Conservation (phyloP, 768 basidiomycete species). For the Russula ochroleuca region DNA sequence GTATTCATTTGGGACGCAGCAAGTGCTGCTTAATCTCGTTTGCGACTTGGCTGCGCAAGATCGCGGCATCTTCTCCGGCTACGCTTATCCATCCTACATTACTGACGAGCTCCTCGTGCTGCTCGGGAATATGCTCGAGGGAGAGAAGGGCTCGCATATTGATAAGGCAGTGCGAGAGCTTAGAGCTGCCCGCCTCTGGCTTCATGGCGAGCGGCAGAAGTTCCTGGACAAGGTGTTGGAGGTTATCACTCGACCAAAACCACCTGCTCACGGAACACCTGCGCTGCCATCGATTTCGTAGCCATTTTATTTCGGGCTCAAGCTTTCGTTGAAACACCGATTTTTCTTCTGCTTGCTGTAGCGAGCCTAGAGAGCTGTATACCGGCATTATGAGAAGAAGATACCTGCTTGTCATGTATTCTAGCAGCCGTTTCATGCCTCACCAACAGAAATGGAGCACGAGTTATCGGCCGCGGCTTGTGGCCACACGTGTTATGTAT, state of each 20-base stretch:
- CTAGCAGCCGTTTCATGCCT: no score
- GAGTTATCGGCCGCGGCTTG: no score
- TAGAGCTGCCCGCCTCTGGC: background rate
- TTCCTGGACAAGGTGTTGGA: background rate
- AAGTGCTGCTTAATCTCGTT: slow-evolving; percentile 31
- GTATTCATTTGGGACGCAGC: slow-evolving; percentile 11
- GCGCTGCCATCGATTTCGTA: background rate
- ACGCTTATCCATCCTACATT: background rate
- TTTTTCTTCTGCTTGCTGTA: background rate
- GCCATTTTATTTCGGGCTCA: background rate
- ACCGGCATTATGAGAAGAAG: background rate
- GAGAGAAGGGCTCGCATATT: background rate
- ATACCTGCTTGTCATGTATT: background rate
- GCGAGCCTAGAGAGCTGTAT: background rate
- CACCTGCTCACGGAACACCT: background rate
- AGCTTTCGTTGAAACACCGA: background rate
- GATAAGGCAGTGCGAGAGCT: slow-evolving; percentile 1
- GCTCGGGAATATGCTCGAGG: slow-evolving; percentile 2
- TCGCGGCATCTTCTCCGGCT: background rate
- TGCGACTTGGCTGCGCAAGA: slow-evolving; percentile 21
- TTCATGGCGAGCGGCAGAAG: background rate
- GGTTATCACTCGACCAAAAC: background rate
- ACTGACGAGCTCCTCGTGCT: slow-evolving; percentile 2
- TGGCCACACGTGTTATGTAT: no score
- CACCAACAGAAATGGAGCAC: no score